Percentiles rank a stretch among this genome's conserved stretches.
Evolutionary conservation across 345 rosid species (phyloP).

Genomic region (Lepidium didymum): DNA sequence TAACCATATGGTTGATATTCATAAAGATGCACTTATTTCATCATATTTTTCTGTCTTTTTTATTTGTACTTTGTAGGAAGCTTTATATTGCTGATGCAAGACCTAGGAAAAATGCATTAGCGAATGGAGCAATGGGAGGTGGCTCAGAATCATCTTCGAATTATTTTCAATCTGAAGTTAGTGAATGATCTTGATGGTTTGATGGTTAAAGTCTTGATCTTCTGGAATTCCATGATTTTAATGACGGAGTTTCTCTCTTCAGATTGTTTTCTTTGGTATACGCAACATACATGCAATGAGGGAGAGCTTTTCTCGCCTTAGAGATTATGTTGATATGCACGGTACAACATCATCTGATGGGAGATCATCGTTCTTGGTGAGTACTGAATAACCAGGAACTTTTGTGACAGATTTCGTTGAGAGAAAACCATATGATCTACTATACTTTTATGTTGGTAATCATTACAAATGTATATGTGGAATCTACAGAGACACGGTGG

Average conservation of each 20-base stretch:
- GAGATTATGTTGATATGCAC: constrained; percentile 93
- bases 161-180: constrained; percentile 92
- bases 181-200: constrained; percentile 22
- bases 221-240: constrained; percentile 1
- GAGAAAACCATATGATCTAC: not conserved
- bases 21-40: not conserved
- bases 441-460: not conserved
- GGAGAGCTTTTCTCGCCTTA: constrained; percentile 87
- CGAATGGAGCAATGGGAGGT: constrained; percentile 99
- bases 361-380: constrained; percentile 88
- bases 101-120: constrained; percentile 97
- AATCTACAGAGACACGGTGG: constrained; percentile 85
- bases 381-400: constrained; percentile 26
- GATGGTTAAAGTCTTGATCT: constrained; percentile 7
- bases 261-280: constrained; percentile 98
- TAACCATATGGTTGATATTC: not conserved
- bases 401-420: not conserved
- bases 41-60: not conserved
- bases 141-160: constrained; percentile 97
- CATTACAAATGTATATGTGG: constrained; percentile 8
- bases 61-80: constrained; percentile 45
- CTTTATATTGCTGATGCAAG: constrained; percentile 97
- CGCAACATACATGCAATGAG: constrained; percentile 99
- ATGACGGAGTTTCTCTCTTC: constrained; percentile 9
- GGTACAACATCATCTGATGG: constrained; percentile 97